A percentile compares a stretch with the other conserved stretches of the same genome.
Evolutionary conservation across 768 basidiomycete species (phyloP).

Genomic region (Suillus plorans): DNA sequence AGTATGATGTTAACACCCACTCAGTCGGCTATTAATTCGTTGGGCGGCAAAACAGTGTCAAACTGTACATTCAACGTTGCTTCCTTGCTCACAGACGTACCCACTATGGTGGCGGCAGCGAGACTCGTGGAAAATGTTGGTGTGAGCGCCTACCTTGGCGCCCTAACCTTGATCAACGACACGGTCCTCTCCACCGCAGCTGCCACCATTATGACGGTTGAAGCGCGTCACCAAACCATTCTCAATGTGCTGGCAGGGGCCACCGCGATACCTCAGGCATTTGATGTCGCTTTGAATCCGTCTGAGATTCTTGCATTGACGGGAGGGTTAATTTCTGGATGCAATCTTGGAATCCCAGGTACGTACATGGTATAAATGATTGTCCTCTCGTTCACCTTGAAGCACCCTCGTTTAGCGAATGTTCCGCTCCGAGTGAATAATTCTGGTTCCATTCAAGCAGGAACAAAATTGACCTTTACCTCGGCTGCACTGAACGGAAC

Average conservation of each 20-base stretch:
- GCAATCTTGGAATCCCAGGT: conserved; percentile 60
- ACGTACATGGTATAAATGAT: conserved; percentile 15
- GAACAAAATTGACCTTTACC: conserved; percentile 62
- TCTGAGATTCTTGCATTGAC: conserved; percentile 72
- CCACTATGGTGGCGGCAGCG: conserved; percentile 68
- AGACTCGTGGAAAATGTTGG: conserved; percentile 78
- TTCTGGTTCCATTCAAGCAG: conserved; percentile 52
- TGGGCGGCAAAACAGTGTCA: conserved; percentile 54
- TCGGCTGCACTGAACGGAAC: conserved; percentile 55
- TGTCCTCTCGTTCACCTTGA: neutral
- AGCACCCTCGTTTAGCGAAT: conserved; percentile 43
- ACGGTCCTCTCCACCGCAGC: conserved; percentile 63
- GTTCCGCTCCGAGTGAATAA: conserved; percentile 62
- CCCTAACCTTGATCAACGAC: conserved; percentile 59
- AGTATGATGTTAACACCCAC: neutral
- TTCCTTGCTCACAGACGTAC: conserved; percentile 58
- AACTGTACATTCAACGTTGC: conserved; percentile 71
- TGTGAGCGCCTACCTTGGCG: conserved; percentile 76
- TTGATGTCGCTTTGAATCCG: conserved; percentile 73
- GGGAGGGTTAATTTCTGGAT: conserved; percentile 65
- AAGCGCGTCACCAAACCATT: conserved; percentile 81
- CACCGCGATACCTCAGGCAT: conserved; percentile 62
- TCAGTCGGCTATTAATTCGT: conserved; percentile 48
- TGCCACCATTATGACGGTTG: conserved; percentile 72
- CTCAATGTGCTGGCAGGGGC: conserved; percentile 65